These are phyloP conservation scores for Lophium mytilinum DNA, from an alignment of 495 filamentous ascomycete species.

Conservation along the genomic window DNA sequence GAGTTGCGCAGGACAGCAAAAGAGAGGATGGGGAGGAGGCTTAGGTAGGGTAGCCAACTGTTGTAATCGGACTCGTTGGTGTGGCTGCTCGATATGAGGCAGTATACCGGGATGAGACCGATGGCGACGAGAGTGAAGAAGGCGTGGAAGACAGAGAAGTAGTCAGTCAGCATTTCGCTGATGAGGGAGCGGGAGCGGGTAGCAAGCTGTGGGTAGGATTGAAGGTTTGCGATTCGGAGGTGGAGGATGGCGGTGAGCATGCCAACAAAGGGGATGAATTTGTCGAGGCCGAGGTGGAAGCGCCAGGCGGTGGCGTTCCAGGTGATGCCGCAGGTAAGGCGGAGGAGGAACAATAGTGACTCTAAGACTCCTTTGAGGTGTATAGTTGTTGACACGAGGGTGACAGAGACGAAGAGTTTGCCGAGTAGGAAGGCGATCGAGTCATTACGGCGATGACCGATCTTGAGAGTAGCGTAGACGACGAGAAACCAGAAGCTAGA, in stretches of 20 bases:
- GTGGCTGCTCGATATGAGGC: slow-evolving; percentile 24
- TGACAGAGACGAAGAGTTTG: slow-evolving; percentile 44
- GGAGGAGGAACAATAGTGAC: slow-evolving; percentile 31
- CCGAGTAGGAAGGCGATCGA: slow-evolving; percentile 36
- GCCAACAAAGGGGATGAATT: slow-evolving; percentile 45
- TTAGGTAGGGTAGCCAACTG: slow-evolving; percentile 45
- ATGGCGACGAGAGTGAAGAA: slow-evolving; percentile 5
- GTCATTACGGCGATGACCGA: slow-evolving; percentile 36
- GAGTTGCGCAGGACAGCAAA: slow-evolving; percentile 46
- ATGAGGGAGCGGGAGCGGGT: background rate
- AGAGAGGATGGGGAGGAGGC: slow-evolving; percentile 45
- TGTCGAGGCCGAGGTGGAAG: slow-evolving; percentile 41
- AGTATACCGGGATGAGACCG: background rate
- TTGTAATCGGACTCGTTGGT: slow-evolving; percentile 42
- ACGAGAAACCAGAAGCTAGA: slow-evolving; percentile 54
- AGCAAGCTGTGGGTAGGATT: background rate
- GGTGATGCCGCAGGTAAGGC: slow-evolving; percentile 33
- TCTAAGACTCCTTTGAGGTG: slow-evolving; percentile 41
- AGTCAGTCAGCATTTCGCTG: background rate
- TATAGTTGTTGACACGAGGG: slow-evolving; percentile 37
- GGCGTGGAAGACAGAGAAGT: slow-evolving; percentile 1
- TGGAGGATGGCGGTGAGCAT: slow-evolving; percentile 42
- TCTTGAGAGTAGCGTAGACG: slow-evolving; percentile 42
- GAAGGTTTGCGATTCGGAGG: slow-evolving; percentile 20
- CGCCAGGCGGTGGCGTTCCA: slow-evolving; percentile 42